A percentile compares a stretch with the other conserved stretches of the same genome.
phyloP scores from a whole-genome alignment of 2,329 filamentous ascomycete genomes.

The Orbilia quercus region DNA sequence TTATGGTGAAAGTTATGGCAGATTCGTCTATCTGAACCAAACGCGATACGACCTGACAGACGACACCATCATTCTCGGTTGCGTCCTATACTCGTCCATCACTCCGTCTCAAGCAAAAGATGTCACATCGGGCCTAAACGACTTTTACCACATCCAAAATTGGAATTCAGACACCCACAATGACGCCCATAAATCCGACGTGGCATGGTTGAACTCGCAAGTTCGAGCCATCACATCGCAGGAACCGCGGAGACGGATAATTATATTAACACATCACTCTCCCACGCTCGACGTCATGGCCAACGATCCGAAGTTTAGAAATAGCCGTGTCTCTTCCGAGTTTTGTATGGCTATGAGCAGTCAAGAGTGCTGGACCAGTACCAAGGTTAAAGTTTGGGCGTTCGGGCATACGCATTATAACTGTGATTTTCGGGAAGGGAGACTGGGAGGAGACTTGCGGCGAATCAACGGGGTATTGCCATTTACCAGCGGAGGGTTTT shows the following conservation, averaged over 20 bases:
- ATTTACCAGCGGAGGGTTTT: constrained; percentile 62
- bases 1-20: constrained; percentile 37
- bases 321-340: constrained; percentile 53
- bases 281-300: constrained; percentile 57
- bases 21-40: constrained; percentile 64
- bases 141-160: constrained; percentile 66
- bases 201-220: constrained; percentile 60
- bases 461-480: constrained; percentile 64
- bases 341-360: constrained; percentile 64
- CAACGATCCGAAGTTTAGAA: constrained; percentile 54
- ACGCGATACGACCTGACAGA: constrained; percentile 63
- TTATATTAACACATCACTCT: constrained; percentile 59
- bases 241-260: constrained; percentile 30
- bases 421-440: constrained; percentile 63
- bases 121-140: constrained; percentile 66
- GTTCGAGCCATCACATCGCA: constrained; percentile 35
- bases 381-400: constrained; percentile 64
- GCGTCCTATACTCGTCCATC: constrained; percentile 68
- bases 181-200: constrained; percentile 57
- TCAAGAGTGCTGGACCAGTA: constrained; percentile 62
- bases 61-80: constrained; percentile 65
- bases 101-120: constrained; percentile 62
- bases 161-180: constrained; percentile 60
- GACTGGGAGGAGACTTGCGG: constrained; percentile 61
- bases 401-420: constrained; percentile 68